Evolutionary conservation across 2,329 filamentous ascomycete species (phyloP), one percentile per base, ranked within the genome.

Genomic region (Paramyrothecium sp.): DNA sequence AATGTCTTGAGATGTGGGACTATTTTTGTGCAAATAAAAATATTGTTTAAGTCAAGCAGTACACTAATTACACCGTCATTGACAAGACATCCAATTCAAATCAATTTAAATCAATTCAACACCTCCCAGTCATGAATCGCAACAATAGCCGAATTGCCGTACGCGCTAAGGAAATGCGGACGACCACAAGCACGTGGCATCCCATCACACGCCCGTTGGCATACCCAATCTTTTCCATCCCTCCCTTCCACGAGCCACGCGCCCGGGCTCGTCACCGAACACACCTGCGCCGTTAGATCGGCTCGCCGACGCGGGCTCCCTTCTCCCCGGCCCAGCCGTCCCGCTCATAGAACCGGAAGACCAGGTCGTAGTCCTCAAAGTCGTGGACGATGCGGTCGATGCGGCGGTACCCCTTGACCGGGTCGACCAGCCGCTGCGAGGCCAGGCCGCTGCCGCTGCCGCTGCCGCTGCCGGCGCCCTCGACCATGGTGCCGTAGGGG

Each of bases 341-440:
- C 58, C 91, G 86, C 79, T 98, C 93, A 71, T 96, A 99, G 81
- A 96, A 97, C 58, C 94, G 86, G 78, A 99, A 99, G 50, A 99
- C 89, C 41, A 99, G 81, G 73, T 98, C 93, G 70, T 99, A 99
- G 54, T 96, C 95, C 70, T 99, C 94, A 66, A 99, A 88, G 69
- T 98, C 93, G 73, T 99, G 95, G 53, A 99, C 92, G 63, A 99
- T 97, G 55, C 93, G 89, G 73, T 99, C 95, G 54, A 97, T 85
- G 20, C 95, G 86, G 59, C 89, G 86, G 73, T 99, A 99, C 2
- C 95, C 95, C 59, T 85, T 81, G 64, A 99, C 90, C 53, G 81
- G 81, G 67, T 98, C 93, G 78, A 93, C 89, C 13, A 83, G 73
- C 23, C 77, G 76, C 72, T 82, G 80, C 54, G 73, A 65, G 58